Conservation (phyloP, 345 rosid species). For the Citrus sp. region DNA sequence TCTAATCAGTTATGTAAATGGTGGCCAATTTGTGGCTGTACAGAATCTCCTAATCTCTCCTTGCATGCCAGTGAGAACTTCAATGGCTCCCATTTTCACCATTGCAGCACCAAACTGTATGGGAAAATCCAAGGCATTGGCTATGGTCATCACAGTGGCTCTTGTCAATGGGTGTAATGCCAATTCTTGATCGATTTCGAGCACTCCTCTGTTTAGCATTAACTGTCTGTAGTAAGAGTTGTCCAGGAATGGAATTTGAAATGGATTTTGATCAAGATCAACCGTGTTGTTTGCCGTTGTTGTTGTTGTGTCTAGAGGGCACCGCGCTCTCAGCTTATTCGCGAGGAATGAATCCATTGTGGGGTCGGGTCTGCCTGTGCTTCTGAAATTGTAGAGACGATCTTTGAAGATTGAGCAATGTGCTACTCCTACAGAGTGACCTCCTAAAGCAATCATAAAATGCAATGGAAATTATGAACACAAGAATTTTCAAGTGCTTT, state of each 20-base stretch:
- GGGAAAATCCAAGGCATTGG: conserved; percentile 20
- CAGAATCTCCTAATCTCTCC: conserved; percentile 43
- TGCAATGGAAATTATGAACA: no score
- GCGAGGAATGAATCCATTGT: conserved; percentile 31
- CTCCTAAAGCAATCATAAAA: conserved; percentile 23
- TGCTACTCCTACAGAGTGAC: conserved; percentile 49
- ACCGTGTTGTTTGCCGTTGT: conserved; percentile 14
- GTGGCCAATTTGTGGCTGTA: conserved; percentile 17
- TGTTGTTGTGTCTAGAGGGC: conserved; percentile 18
- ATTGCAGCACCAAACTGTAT: conserved; percentile 36
- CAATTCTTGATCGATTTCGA: conserved; percentile 36
- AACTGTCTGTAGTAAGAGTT: conserved; percentile 26
- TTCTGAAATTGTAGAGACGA: conserved; percentile 37
- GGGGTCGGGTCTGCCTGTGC: conserved; percentile 32
- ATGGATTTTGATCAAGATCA: conserved; percentile 28
- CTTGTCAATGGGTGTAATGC: conserved; percentile 23
- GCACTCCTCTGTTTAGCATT: conserved; percentile 26
- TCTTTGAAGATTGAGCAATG: conserved; percentile 44
- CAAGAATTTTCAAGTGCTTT: background rate
- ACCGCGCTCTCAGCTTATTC: conserved; percentile 21
- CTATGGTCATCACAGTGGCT: conserved; percentile 18
- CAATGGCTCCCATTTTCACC: conserved; percentile 40
- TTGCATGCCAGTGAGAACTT: conserved; percentile 29
- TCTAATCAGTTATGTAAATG: background rate
- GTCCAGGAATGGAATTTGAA: conserved; percentile 14